Evolutionary conservation across 2,329 filamentous ascomycete genomes (phyloP).

Genomic region (Didymella arachidicola): DNA sequence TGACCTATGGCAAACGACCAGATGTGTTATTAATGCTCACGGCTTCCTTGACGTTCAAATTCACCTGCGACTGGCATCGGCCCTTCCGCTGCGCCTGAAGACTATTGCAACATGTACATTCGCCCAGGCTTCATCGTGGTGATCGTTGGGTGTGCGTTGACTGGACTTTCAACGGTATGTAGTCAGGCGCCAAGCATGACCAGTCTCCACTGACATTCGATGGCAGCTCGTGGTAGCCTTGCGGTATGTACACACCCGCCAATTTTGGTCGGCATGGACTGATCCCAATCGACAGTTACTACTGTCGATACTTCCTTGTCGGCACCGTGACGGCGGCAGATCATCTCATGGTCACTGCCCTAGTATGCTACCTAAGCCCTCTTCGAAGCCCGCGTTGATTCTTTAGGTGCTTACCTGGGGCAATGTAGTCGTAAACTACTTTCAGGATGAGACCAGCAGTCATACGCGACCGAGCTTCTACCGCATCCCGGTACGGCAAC

Average conservation of each 20-base stretch:
- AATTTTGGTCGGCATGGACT: constrained; percentile 1
- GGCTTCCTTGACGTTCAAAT: not conserved
- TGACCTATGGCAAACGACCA: not conserved
- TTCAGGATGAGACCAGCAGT: constrained; percentile 43
- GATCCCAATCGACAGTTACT: constrained; percentile 36
- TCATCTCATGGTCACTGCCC: constrained; percentile 45
- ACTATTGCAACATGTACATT: constrained; percentile 34
- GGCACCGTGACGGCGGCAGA: constrained; percentile 42
- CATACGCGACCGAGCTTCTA: constrained; percentile 36
- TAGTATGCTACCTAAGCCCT: constrained; percentile 29
- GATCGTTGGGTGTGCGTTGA: constrained; percentile 46
- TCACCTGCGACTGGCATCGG: constrained; percentile 3
- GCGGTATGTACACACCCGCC: constrained; percentile 32
- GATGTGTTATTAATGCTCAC: constrained; percentile 2
- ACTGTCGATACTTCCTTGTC: constrained; percentile 45
- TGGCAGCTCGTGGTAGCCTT: constrained; percentile 42
- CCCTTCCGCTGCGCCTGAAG: not conserved
- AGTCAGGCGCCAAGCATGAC: not conserved
- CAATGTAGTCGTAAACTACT: constrained; percentile 48
- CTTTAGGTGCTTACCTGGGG: constrained; percentile 47
- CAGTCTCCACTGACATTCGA: constrained; percentile 23
- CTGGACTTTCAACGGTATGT: constrained; percentile 40
- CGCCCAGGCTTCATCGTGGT: constrained; percentile 46
- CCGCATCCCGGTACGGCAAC: constrained; percentile 34
- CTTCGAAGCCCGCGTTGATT: not conserved